phyloP scores from a whole-genome alignment of 2,329 filamentous ascomycete species.

The Colletotrichum cuscutae region DNA sequence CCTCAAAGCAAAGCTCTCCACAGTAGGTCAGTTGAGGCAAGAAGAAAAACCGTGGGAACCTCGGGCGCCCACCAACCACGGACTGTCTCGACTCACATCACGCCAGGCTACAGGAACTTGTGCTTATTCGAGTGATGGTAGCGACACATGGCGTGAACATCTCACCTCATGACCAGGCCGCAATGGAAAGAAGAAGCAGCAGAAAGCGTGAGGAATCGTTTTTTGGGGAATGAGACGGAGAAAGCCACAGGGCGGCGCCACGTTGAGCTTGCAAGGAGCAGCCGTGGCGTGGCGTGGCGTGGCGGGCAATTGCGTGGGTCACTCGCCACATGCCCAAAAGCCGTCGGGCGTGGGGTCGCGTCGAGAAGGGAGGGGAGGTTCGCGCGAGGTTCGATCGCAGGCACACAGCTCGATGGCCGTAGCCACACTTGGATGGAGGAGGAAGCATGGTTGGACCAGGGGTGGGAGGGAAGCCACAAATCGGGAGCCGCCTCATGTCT shows the following conservation, averaged over 20 bases:
- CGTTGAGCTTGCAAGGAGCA: not conserved
- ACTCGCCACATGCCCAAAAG: conserved; percentile 22
- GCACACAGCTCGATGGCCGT: conserved; percentile 26
- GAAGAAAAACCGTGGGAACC: too few species aligned
- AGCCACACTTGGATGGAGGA: conserved; percentile 17
- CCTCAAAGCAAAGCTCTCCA: not conserved
- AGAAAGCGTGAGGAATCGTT: not conserved
- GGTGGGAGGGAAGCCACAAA: conserved; percentile 21
- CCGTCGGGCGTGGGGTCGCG: not conserved
- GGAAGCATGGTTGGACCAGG: conserved; percentile 7
- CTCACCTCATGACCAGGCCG: not conserved
- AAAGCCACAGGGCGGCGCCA: conserved; percentile 5
- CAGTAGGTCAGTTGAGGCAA: too few species aligned
- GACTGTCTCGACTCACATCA: not conserved
- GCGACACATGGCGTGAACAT: not conserved
- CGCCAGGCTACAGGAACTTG: not conserved
- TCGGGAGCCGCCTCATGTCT: not conserved
- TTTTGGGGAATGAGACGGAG: too few species aligned
- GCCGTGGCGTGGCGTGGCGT: not conserved
- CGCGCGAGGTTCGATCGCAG: conserved; percentile 17
- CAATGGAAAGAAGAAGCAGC: not conserved
- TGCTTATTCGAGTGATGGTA: not conserved
- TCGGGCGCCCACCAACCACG: too few species aligned
- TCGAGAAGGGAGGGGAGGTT: not conserved
- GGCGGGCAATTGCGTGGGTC: conserved; percentile 3